Base-by-base conservation (phyloP, 2,329 filamentous ascomycete species). In the Aspergillus quadrilineatus region DNA sequence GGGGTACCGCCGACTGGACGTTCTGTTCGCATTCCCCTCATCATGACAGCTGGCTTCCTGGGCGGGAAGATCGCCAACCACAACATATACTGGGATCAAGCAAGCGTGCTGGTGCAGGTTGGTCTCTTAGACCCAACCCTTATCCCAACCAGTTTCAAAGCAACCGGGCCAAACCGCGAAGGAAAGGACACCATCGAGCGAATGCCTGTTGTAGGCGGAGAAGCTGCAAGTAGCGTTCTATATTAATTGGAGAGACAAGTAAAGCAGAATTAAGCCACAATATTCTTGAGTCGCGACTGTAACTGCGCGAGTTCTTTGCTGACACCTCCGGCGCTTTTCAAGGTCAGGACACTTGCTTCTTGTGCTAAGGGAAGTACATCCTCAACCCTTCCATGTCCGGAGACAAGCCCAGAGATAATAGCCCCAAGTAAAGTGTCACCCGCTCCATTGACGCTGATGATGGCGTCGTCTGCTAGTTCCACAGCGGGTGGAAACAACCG, bases 341-440 rank as follows among this genome's bases (percentile, higher is more conserved):
- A 75, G 12, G 90, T 94, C 76, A 90, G 75, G 0, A 89, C 84
- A 3, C 92, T 92, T 2, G 89, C 93, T 67, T 81, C 82, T 76
- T 97, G 94, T 30, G 92, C 93, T 36, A 94, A 74, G 56, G 86
- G 80, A n/a, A 99, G 79, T 53, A 94, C 72, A 46, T 87, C 81
- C 59, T 85, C 82, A 12, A 86, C 69, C 44, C 65, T 60, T 17
- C 79, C 81, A 65, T 80, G 83, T 7, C 50, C 55, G 6, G 50
- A 44, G 0, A 86, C 86, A 62, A 97, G 71, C 0, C 89, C 90
- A 1, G 91, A 88, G n/a, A 96, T 78, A 55, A 97, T 65, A 12
- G 92, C 88, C 0, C 93, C 94, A 7, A 95, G 79, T 71, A 97
- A 92, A 0, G 94, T 97, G 74, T 99, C 94, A 0, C 94, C 94